Evolutionary conservation across 257 asterid genomes (phyloP).

Genomic region (Petrea volubilis): DNA sequence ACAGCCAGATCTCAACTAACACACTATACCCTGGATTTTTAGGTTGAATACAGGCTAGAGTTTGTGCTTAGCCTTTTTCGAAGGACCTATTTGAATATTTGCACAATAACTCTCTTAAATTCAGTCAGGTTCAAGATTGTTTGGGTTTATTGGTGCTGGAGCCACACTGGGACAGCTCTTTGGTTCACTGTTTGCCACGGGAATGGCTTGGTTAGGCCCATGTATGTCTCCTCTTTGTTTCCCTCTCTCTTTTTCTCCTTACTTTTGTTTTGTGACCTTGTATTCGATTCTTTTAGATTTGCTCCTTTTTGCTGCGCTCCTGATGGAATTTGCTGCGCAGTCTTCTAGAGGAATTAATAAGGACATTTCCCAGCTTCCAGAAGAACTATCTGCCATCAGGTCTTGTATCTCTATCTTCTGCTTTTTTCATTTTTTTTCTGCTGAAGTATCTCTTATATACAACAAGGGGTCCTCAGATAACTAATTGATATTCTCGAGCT

Average conservation of each 20-base stretch:
- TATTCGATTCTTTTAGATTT: constrained; percentile 55
- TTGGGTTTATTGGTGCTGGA: constrained; percentile 99
- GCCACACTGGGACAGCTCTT: constrained; percentile 97
- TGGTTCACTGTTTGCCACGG: constrained; percentile 95
- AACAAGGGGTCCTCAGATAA: neutral
- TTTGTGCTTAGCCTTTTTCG: constrained; percentile 17
- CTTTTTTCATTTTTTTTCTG: neutral
- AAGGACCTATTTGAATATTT: constrained; percentile 20
- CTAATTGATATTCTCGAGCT: neutral
- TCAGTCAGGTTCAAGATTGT: constrained; percentile 99
- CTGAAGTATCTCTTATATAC: neutral
- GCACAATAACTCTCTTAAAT: constrained; percentile 49
- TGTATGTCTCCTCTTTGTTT: constrained; percentile 51
- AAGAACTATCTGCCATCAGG: constrained; percentile 78
- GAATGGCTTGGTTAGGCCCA: constrained; percentile 98
- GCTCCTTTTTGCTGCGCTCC: constrained; percentile 90
- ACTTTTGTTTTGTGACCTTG: constrained; percentile 21
- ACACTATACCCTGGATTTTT: neutral
- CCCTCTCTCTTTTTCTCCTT: neutral
- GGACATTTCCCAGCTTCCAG: constrained; percentile 55
- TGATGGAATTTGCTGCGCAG: constrained; percentile 94
- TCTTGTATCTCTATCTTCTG: constrained; percentile 30
- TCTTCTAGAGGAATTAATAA: constrained; percentile 73
- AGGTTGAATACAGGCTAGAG: neutral
- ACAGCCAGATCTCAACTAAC: constrained; percentile 1